A percentile compares a stretch with the other conserved stretches of the same genome.
Conservation (phyloP, 2,329 filamentous ascomycete genomes). For the Colletotrichum euphorbiae region DNA sequence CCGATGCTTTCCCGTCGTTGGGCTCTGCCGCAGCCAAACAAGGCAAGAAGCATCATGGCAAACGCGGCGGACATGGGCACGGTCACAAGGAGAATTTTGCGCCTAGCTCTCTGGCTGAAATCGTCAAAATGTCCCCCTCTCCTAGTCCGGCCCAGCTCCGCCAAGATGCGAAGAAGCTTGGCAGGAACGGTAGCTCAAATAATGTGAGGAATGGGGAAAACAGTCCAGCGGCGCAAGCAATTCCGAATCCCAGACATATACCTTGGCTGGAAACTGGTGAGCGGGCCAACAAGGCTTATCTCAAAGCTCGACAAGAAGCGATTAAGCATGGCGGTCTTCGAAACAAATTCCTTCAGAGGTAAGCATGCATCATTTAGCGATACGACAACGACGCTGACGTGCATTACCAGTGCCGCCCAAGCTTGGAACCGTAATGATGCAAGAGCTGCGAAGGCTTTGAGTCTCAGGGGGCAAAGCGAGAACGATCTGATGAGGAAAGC, state of each 20-base stretch:
- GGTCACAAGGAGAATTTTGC: constrained; percentile 73
- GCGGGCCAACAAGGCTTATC: constrained; percentile 89
- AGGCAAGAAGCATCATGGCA: constrained; percentile 92
- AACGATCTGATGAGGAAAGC: constrained; percentile 98
- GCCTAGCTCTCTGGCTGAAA: constrained; percentile 87
- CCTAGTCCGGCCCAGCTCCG: constrained; percentile 73
- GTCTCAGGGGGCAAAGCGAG: constrained; percentile 93
- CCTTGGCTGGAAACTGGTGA: constrained; percentile 97
- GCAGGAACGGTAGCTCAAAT: constrained; percentile 73
- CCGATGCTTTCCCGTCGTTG: constrained; percentile 92
- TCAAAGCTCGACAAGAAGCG: constrained; percentile 94
- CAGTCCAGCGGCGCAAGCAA: constrained; percentile 83
- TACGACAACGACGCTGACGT: constrained; percentile 3
- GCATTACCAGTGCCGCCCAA: constrained; percentile 80
- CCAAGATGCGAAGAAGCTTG: constrained; percentile 69
- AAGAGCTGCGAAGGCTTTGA: constrained; percentile 93
- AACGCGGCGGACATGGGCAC: constrained; percentile 84
- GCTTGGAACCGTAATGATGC: constrained; percentile 99
- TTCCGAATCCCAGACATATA: constrained; percentile 89
- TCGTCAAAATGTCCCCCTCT: constrained; percentile 94
- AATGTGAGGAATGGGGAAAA: constrained; percentile 78
- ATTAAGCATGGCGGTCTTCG: constrained; percentile 96
- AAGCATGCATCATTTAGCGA: constrained; percentile 42
- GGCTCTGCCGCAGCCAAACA: constrained; percentile 80
- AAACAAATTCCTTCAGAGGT: constrained; percentile 98